Percentiles rank a stretch among this genome's conserved stretches.
These are phyloP conservation scores for Vigna unguiculata DNA, from an alignment of 306 rosid genomes.

Conservation along the genomic window DNA sequence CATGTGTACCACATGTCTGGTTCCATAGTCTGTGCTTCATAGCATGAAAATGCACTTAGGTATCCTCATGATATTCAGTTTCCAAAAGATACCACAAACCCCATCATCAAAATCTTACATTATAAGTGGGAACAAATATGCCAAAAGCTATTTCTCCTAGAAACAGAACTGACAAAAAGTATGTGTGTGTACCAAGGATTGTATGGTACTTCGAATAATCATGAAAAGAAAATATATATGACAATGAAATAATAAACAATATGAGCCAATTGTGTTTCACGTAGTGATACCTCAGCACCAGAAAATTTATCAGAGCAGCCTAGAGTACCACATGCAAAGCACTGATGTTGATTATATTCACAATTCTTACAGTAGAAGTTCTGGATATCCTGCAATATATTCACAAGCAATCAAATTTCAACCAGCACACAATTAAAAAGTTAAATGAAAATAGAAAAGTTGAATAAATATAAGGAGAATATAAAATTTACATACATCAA, in stretches of 20 bases:
- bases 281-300: slow-evolving; percentile 76
- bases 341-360: slow-evolving; percentile 75
- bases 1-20: too few relatives aligned
- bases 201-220: slow-evolving; percentile 11
- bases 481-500: slow-evolving; percentile 66
- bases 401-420: slow-evolving; percentile 37
- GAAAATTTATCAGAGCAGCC: slow-evolving; percentile 80
- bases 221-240: slow-evolving; percentile 4
- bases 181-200: background rate
- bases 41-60: background rate
- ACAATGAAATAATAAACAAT: slow-evolving; percentile 28
- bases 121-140: background rate
- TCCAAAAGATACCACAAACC: background rate
- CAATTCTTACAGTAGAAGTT: slow-evolving; percentile 83
- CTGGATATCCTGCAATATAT: slow-evolving; percentile 68
- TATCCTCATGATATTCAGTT: slow-evolving; percentile 9
- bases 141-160: slow-evolving; percentile 21
- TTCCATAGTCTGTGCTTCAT: too few relatives aligned
- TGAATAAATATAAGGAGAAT: slow-evolving; percentile 27
- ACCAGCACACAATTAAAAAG: slow-evolving; percentile 28
- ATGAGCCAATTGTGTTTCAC: slow-evolving; percentile 12
- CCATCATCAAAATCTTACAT: background rate
- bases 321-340: slow-evolving; percentile 84
- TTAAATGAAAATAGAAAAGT: slow-evolving; percentile 16
- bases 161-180: background rate